phyloP scores from a whole-genome alignment of 257 asterid species.

The Cynanchum wilfordii region DNA sequence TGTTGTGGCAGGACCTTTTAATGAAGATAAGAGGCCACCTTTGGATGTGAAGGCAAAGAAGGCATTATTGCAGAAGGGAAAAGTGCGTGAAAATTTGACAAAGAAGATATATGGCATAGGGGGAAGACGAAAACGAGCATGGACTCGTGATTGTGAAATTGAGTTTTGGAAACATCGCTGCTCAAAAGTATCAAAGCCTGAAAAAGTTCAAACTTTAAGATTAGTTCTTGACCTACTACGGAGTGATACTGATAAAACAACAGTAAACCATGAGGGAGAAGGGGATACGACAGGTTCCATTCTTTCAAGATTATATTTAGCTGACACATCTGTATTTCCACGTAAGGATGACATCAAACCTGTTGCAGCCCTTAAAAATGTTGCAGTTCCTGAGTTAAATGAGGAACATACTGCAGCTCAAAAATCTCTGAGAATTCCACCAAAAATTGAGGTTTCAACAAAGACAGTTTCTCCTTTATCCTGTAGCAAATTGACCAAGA shows the following conservation, averaged over 20 bases:
- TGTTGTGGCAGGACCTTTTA: constrained; percentile 66
- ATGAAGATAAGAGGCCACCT: constrained; percentile 55
- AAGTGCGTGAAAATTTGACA: constrained; percentile 88
- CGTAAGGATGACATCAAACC: constrained; percentile 76
- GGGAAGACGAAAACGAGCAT: constrained; percentile 76
- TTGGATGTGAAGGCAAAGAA: constrained; percentile 72
- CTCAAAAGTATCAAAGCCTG: constrained; percentile 57
- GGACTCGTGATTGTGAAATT: constrained; percentile 96
- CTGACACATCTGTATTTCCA: constrained; percentile 82
- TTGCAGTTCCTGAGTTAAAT: constrained; percentile 30
- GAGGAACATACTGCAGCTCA: constrained; percentile 32
- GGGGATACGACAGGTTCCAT: constrained; percentile 51
- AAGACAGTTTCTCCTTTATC: constrained; percentile 23
- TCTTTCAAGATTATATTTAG: constrained; percentile 88
- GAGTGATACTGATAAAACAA: constrained; percentile 38
- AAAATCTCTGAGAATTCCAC: constrained; percentile 30
- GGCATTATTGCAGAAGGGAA: constrained; percentile 81
- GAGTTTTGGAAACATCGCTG: constrained; percentile 99
- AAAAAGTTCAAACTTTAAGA: constrained; percentile 77
- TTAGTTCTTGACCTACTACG: constrained; percentile 79
- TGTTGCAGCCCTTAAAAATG: constrained; percentile 34
- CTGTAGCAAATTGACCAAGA: constrained; percentile 37
- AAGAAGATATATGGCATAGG: constrained; percentile 85
- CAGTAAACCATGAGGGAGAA: constrained; percentile 36
- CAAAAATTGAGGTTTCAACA: constrained; percentile 19